Base-by-base conservation (phyloP, 805 yeast species). In the Torulaspora franciscae region DNA sequence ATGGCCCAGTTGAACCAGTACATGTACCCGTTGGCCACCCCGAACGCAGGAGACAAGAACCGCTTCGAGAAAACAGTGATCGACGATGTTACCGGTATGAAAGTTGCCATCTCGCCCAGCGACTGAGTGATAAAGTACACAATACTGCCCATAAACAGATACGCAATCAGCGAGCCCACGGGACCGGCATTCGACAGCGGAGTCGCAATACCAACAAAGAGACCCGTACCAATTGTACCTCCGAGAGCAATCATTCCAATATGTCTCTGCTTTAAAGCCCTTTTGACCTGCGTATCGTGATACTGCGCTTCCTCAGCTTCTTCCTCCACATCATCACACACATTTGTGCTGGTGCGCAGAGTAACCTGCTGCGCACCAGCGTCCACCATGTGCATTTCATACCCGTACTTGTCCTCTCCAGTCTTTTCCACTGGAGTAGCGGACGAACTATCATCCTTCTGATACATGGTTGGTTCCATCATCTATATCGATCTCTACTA, bases 1-100 rank as follows among this genome's bases (percentile, higher is more conserved):
- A 79, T 76, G 43, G 85, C 82, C 85, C 85, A 81, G 37, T 79
- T 75, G 58, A 81, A 80, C 84, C 85, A 81, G 64, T 82, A 82
- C 68, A 74, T 72, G 73, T 82, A 80, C 46, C 84, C 84, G 55
- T 78, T 77, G 17, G 86, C 77, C 37, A 81, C 81, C 46, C 87
- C 88, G 37, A 79, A 64, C 6, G 86, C 76, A 10, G 79, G 80
- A 6, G 83, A 78, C 39, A 80, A 60, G 69, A 80, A 81, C 53
- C 81, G 68, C n/a, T 80, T 69, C 25, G 79, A 74, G 60, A 81
- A 81, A 43, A 78, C 81, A 24, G 82, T 75, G 59, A 82, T 79
- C 1, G 85, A 79, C 2, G 76, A 67, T 8, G 80, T 66, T 41
- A 79, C 74, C 2, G 87, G 87, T n/a, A 82, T 77, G 48, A 75